Evolutionary conservation across 805 yeast species (phyloP).

Genomic region (Candida morakotiae): DNA sequence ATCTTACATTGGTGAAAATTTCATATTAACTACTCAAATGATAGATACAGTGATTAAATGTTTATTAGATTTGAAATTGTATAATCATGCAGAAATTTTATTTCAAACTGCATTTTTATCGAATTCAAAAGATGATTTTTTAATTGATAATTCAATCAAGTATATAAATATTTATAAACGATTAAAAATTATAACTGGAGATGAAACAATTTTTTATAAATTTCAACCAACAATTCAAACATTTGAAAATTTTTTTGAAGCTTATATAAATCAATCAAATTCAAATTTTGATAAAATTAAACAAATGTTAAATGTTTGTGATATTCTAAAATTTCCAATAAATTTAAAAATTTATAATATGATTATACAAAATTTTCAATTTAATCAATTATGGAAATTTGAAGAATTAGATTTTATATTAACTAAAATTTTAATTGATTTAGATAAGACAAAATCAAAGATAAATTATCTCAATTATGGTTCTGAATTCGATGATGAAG

Average conservation of each 20-base stretch:
- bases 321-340: conserved; percentile 23
- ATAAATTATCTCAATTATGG: too few relatives aligned
- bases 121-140: too few relatives aligned
- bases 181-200: conserved; percentile 12
- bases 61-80: conserved; percentile 5
- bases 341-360: conserved; percentile 26
- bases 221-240: conserved; percentile 23
- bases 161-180: conserved; percentile 14
- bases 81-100: conserved; percentile 3
- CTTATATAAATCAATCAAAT: too few relatives aligned
- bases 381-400: too few relatives aligned
- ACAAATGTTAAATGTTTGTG: conserved; percentile 15
- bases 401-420: too few relatives aligned
- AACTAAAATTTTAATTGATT: conserved; percentile 3
- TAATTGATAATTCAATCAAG: conserved; percentile 2
- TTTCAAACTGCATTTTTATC: conserved; percentile 1
- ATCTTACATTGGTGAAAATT: neutral
- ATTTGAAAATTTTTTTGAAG: conserved; percentile 17
- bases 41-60: conserved; percentile 4
- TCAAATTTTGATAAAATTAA: conserved; percentile 11
- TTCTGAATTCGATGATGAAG: too few relatives aligned
- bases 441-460: too few relatives aligned
- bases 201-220: conserved; percentile 6
- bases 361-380: too few relatives aligned
- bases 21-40: neutral